Percentiles rank a stretch among this genome's conserved stretches.
Conservation (phyloP, 805 yeast species). For the Saccharomycopsis malanga region DNA sequence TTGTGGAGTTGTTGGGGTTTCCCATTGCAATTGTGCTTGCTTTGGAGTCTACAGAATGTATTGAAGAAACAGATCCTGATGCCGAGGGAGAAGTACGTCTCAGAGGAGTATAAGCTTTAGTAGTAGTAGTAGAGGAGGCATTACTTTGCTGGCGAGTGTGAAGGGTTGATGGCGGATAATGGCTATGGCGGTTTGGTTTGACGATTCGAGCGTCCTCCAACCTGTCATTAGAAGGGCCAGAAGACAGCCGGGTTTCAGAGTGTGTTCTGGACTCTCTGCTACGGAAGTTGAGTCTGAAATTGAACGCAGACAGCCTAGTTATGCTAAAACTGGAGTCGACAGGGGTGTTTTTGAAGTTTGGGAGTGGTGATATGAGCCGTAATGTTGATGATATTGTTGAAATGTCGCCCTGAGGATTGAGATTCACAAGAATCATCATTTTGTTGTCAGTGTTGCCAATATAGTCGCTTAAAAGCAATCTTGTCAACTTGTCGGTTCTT, state of each 20-base stretch:
- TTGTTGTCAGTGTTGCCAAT: conserved; percentile 27
- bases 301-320: conserved; percentile 11
- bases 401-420: conserved; percentile 36
- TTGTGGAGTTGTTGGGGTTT: not conserved
- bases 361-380: conserved; percentile 25
- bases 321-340: not conserved
- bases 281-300: conserved; percentile 7
- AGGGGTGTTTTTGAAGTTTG: conserved; percentile 11
- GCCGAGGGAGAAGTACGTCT: too few relatives aligned
- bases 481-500: conserved; percentile 43
- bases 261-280: not conserved
- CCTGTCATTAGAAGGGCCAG: too few relatives aligned
- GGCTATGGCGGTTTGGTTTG: too few relatives aligned
- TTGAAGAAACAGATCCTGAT: too few relatives aligned
- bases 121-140: too few relatives aligned
- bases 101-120: too few relatives aligned
- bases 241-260: too few relatives aligned
- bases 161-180: too few relatives aligned
- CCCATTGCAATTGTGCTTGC: not conserved
- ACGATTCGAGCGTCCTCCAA: too few relatives aligned
- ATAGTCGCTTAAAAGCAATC: conserved; percentile 41
- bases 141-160: too few relatives aligned
- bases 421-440: conserved; percentile 32
- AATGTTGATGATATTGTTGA: conserved; percentile 29
- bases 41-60: too few relatives aligned